Conservation (phyloP, 179 eudicot species). For the Actinidia arguta region DNA sequence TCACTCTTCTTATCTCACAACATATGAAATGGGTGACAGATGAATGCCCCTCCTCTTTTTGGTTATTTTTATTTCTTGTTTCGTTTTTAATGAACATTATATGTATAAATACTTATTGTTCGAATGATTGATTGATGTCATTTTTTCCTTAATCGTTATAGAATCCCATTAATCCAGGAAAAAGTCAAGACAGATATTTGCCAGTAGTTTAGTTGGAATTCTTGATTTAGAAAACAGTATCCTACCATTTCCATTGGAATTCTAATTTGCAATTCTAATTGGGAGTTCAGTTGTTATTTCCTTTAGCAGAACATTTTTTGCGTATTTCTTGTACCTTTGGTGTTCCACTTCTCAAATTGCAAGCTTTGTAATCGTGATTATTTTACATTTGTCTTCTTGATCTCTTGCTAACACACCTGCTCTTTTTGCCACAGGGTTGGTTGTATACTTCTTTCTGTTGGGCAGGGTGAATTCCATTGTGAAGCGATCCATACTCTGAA, state of each 20-base stretch:
- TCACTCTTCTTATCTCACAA: too few species aligned
- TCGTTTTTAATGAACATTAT: neutral
- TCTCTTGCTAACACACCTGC: neutral
- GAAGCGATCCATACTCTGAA: slow-evolving; percentile 75
- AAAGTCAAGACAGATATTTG: neutral
- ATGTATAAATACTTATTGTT: neutral
- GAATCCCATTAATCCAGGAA: neutral
- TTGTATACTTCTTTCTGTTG: slow-evolving; percentile 76
- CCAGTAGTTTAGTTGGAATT: neutral
- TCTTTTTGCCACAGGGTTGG: slow-evolving; percentile 61
- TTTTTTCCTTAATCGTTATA: neutral
- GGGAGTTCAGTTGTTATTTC: neutral
- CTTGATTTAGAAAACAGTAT: neutral
- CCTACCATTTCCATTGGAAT: neutral
- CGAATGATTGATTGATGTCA: neutral
- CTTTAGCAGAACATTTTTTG: neutral
- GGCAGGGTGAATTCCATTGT: slow-evolving; percentile 66
- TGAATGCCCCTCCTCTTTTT: too few species aligned
- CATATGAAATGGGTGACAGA: too few species aligned
- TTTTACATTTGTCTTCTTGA: neutral
- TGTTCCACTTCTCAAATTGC: neutral
- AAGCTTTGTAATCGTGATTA: neutral
- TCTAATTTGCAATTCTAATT: neutral
- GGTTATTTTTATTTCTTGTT: too few species aligned
- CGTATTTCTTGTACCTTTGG: slow-evolving; percentile 8